Evolutionary conservation across 352 stramenopile species (phyloP), one percentile per base, ranked within the genome.

Genomic region (Pythium guiyangense): DNA sequence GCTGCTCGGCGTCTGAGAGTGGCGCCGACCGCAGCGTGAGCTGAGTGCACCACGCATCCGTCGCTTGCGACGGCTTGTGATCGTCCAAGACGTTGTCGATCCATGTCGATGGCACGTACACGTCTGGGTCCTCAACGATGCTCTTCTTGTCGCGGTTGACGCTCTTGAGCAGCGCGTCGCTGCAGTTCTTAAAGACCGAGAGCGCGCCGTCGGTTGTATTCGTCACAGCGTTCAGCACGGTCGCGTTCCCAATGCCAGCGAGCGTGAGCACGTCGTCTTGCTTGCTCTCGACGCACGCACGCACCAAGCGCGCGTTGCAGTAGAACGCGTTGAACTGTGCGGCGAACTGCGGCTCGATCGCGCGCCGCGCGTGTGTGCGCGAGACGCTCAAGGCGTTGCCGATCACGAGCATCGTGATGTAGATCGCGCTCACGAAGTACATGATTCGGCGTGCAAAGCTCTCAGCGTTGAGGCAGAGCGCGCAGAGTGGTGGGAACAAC

Each of bases 291-390:
- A 54, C 31, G 45, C 49, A 54, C n/a, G 25, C 29, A 6, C 31
- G 49, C n/a, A 44, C 2, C 2, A 29, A 20, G 4, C 20, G 35
- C 10, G 31, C 25, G 31, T 44, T 26, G 49, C 49, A 54, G 34
- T 54, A 54, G 34, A 44, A 44, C 3, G n/a, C 3, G 34, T 54
- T 54, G 49, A 54, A 54, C 49, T 45, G n/a, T 17, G 11, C 34
- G 9, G 49, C 49, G 12, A 54, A 54, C 8, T 29, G 18, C 6
- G n/a, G 18, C 31, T 54, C n/a, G 49, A 54, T n/a, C n/a, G n/a
- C n/a, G n/a, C n/a, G n/a, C n/a, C n/a, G n/a, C n/a, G n/a, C n/a
- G n/a, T n/a, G n/a, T 44, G n/a, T 8, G 29, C 34, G 18, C 25
- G 31, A 29, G 49, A 18, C 27, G 8, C 10, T 26, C 49, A 43